Conservation (phyloP, 2,329 filamentous ascomycete species). For the Plenodomus lindquistii region DNA sequence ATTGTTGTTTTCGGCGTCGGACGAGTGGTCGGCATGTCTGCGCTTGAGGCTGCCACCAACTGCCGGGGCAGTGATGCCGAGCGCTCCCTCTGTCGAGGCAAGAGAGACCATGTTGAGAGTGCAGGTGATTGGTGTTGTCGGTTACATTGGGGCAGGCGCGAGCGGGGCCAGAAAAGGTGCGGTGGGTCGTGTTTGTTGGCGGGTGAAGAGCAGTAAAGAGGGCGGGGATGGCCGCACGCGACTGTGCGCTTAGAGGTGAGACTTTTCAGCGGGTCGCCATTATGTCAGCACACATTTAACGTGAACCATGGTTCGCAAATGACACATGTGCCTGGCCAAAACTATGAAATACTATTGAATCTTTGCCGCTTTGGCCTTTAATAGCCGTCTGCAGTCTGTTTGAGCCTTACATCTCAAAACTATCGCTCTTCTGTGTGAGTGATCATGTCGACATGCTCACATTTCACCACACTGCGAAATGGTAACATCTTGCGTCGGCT, state of each 20-base stretch:
- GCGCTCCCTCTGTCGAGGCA: constrained; percentile 34
- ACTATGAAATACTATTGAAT: too few species aligned
- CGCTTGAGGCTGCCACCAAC: constrained; percentile 44
- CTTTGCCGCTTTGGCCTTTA: too few species aligned
- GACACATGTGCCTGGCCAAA: too few species aligned
- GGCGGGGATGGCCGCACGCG: constrained; percentile 20
- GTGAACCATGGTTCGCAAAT: neutral
- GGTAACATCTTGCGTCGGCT: constrained; percentile 81
- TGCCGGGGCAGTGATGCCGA: constrained; percentile 33
- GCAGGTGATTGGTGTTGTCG: constrained; percentile 6
- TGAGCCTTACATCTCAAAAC: too few species aligned
- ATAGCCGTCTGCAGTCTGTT: too few species aligned
- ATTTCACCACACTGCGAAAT: constrained; percentile 93
- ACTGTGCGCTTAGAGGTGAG: constrained; percentile 6
- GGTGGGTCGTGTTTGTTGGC: constrained; percentile 1
- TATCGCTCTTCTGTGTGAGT: too few species aligned
- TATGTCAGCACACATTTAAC: neutral
- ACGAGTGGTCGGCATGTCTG: constrained; percentile 36
- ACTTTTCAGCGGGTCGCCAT: neutral
- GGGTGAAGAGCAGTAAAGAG: constrained; percentile 14
- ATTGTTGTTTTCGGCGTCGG: constrained; percentile 38
- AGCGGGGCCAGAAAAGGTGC: neutral
- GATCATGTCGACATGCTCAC: constrained; percentile 52
- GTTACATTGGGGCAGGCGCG: constrained; percentile 34
- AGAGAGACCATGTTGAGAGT: constrained; percentile 44